phyloP scores from a whole-genome alignment of 495 filamentous ascomycete species.

The Haplographium delicatum region DNA sequence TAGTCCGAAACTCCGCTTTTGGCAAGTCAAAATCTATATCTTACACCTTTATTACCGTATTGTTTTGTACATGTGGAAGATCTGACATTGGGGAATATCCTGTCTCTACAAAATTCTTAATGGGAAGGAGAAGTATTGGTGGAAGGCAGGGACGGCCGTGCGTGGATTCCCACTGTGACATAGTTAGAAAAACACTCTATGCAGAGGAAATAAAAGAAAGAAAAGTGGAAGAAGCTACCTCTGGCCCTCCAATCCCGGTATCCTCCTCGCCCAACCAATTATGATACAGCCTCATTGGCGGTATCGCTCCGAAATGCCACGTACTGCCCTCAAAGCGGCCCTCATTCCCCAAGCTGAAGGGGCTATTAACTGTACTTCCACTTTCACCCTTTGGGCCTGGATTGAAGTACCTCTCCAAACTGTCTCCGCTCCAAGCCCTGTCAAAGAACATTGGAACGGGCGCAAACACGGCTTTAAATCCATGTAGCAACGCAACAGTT shows the following conservation, averaged over 20 bases:
- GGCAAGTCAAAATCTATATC: too few species aligned
- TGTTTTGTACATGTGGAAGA: background rate
- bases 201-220: background rate
- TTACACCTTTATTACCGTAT: background rate
- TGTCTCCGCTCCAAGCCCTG: conserved; percentile 48
- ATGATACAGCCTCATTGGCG: conserved; percentile 53
- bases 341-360: conserved; percentile 48
- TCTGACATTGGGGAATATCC: conserved; percentile 29
- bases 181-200: conserved; percentile 8
- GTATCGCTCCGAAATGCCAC: conserved; percentile 51
- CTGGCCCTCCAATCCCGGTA: conserved; percentile 40
- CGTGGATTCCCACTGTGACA: conserved; percentile 40
- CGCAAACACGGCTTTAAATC: conserved; percentile 63
- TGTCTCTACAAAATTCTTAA: conserved; percentile 43
- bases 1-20: too few species aligned
- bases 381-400: conserved; percentile 42
- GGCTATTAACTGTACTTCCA: conserved; percentile 38
- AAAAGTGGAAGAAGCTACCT: conserved; percentile 21
- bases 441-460: conserved; percentile 70
- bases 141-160: conserved; percentile 51
- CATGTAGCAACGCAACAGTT: conserved; percentile 61
- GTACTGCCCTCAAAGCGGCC: conserved; percentile 50
- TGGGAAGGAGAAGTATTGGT: conserved; percentile 49
- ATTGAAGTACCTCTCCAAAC: conserved; percentile 59
- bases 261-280: conserved; percentile 58